Conservation (phyloP, 345 rosid genomes). For the Crucihimalaya himalaica region DNA sequence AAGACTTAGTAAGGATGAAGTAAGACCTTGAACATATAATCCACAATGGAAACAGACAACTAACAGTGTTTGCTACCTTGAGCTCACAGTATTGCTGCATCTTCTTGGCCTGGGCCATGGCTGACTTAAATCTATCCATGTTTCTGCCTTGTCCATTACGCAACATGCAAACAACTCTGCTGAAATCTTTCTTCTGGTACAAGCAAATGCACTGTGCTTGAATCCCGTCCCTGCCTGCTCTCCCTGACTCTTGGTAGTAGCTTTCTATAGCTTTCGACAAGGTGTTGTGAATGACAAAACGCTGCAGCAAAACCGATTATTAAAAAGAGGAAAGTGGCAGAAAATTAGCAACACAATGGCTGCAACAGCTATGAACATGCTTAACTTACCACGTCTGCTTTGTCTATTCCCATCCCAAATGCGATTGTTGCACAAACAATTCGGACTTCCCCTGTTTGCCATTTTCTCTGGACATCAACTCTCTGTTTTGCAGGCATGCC, state of each 20-base stretch:
- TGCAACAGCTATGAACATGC: conserved; percentile 11
- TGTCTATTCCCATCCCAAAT: conserved; percentile 98
- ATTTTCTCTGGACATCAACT: conserved; percentile 74
- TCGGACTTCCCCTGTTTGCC: conserved; percentile 81
- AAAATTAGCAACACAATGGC: background rate
- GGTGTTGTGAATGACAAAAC: conserved; percentile 85
- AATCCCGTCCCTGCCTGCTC: conserved; percentile 85
- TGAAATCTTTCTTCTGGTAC: conserved; percentile 93
- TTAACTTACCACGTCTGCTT: conserved; percentile 84
- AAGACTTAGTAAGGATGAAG: conserved; percentile 1
- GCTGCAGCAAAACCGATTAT: conserved; percentile 44
- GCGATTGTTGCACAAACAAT: conserved; percentile 91
- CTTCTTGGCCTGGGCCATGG: conserved; percentile 88
- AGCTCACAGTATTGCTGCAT: conserved; percentile 90
- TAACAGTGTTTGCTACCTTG: conserved; percentile 48
- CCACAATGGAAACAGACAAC: background rate
- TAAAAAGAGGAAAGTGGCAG: background rate
- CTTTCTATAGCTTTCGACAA: conserved; percentile 93
- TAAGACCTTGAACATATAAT: background rate
- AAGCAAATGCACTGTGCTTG: conserved; percentile 69
- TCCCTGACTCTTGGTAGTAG: conserved; percentile 94
- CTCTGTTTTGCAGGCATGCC: conserved; percentile 77
- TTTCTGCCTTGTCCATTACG: conserved; percentile 70
- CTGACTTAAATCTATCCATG: conserved; percentile 67
- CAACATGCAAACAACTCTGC: conserved; percentile 89